Evolutionary conservation across 345 rosid species (phyloP).

Genomic region (Xanthoceras sorbifolium): DNA sequence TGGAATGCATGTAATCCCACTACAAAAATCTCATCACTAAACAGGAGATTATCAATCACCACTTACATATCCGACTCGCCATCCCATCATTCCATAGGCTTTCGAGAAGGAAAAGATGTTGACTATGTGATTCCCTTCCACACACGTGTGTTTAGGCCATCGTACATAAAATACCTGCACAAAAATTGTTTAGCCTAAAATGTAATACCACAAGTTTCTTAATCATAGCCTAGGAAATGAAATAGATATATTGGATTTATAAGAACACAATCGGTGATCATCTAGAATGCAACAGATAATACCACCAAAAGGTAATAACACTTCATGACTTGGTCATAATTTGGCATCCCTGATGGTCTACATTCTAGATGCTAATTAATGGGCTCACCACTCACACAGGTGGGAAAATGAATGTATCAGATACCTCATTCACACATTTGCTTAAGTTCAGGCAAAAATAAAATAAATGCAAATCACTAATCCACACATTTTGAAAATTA

Average conservation of each 20-base stretch:
- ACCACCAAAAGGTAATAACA: not conserved
- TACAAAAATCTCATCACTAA: not conserved
- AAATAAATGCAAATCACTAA: not conserved
- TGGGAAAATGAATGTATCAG: not conserved
- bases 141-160: constrained; percentile 80
- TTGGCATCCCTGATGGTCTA: not conserved
- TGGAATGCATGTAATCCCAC: not conserved
- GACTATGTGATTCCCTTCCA: constrained; percentile 90
- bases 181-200: constrained; percentile 8
- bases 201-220: constrained; percentile 9
- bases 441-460: not conserved
- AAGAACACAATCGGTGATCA: not conserved
- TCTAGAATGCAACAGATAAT: constrained; percentile 4
- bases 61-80: constrained; percentile 99
- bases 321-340: not conserved
- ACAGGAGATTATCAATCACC: constrained; percentile 5
- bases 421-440: not conserved
- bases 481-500: not conserved
- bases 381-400: not conserved
- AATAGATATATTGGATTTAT: not conserved
- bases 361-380: not conserved
- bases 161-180: constrained; percentile 96
- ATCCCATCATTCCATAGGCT: constrained; percentile 99
- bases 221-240: not conserved
- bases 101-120: constrained; percentile 97